A percentile compares a stretch with the other conserved stretches of the same genome.
Conservation (phyloP, 1,139 yeast genomes). For the Sugiyamaella grinbergsii region DNA sequence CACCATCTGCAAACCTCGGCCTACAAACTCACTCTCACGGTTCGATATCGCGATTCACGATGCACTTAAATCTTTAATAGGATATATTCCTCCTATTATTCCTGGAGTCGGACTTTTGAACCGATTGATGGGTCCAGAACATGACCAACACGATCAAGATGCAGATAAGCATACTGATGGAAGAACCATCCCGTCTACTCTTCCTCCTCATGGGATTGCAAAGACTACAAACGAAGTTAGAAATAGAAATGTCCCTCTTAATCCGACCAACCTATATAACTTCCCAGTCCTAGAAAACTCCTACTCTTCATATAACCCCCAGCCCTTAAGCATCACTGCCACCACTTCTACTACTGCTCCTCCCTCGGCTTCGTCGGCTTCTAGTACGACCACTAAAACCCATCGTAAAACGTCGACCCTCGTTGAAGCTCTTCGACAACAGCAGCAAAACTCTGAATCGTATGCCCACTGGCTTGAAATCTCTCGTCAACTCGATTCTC, state of each 20-base stretch:
- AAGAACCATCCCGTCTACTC: constrained; percentile 5
- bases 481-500: constrained; percentile 62
- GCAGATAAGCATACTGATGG: not conserved
- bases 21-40: not conserved
- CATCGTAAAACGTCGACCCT: constrained; percentile 5
- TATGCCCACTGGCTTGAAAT: constrained; percentile 72
- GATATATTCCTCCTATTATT: constrained; percentile 1
- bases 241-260: not conserved
- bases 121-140: not conserved
- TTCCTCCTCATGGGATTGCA: constrained; percentile 2
- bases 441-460: constrained; percentile 48
- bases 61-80: constrained; percentile 2
- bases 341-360: not conserved
- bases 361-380: not conserved
- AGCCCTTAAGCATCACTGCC: too few relatives aligned
- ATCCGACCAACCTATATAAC: constrained; percentile 1
- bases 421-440: constrained; percentile 22
- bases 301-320: not conserved
- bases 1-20: not conserved
- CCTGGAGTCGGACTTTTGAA: constrained; percentile 3
- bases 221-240: not conserved
- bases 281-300: too few relatives aligned
- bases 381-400: not conserved
- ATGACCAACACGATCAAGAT: not conserved
- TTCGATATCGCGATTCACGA: not conserved